Evolutionary conservation across 495 filamentous ascomycete genomes (phyloP).

Genomic region (Penicillium canescens): DNA sequence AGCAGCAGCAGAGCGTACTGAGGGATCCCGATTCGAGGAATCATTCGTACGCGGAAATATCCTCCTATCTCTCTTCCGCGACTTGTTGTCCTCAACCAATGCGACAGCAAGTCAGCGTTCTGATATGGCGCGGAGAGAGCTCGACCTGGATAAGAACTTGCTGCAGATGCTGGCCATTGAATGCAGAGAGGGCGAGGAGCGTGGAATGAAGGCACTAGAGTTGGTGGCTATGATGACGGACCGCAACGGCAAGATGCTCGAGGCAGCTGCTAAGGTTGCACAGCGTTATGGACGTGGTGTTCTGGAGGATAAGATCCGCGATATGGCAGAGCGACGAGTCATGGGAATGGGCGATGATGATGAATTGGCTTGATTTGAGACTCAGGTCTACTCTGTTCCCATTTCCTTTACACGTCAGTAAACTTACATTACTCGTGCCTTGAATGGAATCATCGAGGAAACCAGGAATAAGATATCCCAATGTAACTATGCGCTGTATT

Average conservation of each 20-base stretch:
- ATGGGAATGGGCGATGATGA: constrained; percentile 59
- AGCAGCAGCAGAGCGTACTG: constrained; percentile 34
- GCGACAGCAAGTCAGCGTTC: constrained; percentile 61
- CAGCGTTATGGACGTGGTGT: constrained; percentile 73
- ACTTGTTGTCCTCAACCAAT: constrained; percentile 64
- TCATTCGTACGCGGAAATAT: constrained; percentile 73
- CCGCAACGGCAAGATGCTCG: constrained; percentile 77
- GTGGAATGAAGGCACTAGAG: constrained; percentile 92
- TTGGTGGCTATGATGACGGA: constrained; percentile 77
- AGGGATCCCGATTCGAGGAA: constrained; percentile 65
- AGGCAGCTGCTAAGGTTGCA: constrained; percentile 82
- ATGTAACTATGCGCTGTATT: not conserved
- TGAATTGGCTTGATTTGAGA: constrained; percentile 38
- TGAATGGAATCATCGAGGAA: not conserved
- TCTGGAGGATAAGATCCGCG: constrained; percentile 82
- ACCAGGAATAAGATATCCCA: not conserved
- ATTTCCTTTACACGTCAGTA: not conserved
- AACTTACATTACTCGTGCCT: too few relatives aligned
- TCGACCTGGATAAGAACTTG: constrained; percentile 82
- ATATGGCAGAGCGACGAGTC: constrained; percentile 66
- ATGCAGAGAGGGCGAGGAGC: constrained; percentile 87
- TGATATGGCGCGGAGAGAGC: constrained; percentile 66
- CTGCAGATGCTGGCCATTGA: constrained; percentile 88
- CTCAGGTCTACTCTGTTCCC: not conserved
- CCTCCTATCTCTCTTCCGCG: constrained; percentile 67